Conservation (phyloP, 345 rosid genomes). For the Rhizophora mangle region DNA sequence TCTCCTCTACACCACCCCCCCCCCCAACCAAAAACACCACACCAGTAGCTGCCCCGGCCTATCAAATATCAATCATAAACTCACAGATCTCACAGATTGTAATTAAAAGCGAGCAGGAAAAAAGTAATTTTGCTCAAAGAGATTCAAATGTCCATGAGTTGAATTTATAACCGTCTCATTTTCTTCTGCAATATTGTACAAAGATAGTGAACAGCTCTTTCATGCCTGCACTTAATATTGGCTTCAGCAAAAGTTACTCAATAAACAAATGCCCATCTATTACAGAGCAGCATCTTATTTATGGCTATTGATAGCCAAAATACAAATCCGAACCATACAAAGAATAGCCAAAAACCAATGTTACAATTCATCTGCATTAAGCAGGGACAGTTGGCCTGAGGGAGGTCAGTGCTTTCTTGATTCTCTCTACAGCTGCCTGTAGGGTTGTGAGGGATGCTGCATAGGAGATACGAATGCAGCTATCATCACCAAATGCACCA, state of each 20-base stretch:
- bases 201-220: not conserved
- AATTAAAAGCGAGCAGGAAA: no score
- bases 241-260: not conserved
- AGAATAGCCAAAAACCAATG: conserved; percentile 5
- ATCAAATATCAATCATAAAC: no score
- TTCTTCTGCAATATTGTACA: not conserved
- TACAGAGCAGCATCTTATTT: conserved; percentile 5
- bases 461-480: conserved; percentile 80
- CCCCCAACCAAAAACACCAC: no score
- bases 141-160: not conserved
- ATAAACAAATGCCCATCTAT: not conserved
- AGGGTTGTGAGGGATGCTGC: conserved; percentile 77
- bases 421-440: conserved; percentile 74
- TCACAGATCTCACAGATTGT: no score
- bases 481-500: conserved; percentile 94
- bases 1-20: no score
- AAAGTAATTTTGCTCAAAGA: no score
- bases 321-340: conserved; percentile 5
- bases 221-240: not conserved
- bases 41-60: no score
- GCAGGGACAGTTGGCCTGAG: conserved; percentile 55
- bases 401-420: conserved; percentile 60
- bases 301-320: not conserved
- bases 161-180: not conserved
- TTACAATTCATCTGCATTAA: conserved; percentile 16